These are phyloP conservation scores for Pelargonium australe DNA, from an alignment of 441 rosid species.

Conservation along the genomic window DNA sequence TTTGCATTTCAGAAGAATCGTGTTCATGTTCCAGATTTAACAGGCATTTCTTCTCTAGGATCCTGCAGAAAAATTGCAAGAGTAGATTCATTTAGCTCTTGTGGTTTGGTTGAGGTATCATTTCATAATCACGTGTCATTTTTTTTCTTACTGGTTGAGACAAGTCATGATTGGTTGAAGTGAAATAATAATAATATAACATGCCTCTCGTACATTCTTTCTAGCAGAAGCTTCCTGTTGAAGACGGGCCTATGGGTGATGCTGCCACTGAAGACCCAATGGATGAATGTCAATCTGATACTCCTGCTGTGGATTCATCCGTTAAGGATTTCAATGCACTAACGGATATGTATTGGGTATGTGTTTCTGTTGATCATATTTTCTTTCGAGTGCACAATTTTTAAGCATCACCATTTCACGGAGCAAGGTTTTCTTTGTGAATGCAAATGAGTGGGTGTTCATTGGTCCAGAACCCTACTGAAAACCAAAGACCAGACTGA, in stretches of 20 bases:
- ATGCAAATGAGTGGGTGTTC: no score
- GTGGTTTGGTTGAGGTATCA: conserved; percentile 40
- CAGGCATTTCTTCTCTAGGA: conserved; percentile 28
- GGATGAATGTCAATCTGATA: conserved; percentile 40
- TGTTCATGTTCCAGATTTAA: conserved; percentile 28
- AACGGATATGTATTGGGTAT: conserved; percentile 88
- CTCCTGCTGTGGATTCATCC: conserved; percentile 33
- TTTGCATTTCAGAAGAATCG: conserved; percentile 61
- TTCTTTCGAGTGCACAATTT: no score
- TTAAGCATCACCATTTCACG: no score
- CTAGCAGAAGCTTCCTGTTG: conserved; percentile 36
- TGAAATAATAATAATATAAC: conserved; percentile 14
- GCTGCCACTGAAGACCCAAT: conserved; percentile 37
- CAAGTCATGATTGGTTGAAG: conserved; percentile 5
- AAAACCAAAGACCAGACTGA: no score
- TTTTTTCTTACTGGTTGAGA: conserved; percentile 13
- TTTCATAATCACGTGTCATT: conserved; percentile 12
- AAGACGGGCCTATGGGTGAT: conserved; percentile 30
- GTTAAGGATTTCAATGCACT: conserved; percentile 47
- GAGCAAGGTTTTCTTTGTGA: no score
- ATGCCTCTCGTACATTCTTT: conserved; percentile 3
- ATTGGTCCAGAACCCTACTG: no score
- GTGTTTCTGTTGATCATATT: not conserved
- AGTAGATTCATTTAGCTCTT: conserved; percentile 23
- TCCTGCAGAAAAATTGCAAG: conserved; percentile 26